Evolutionary conservation across 2,329 filamentous ascomycete genomes (phyloP), one percentile per base, ranked within the genome.

Genomic region (Proliferodiscus dingleyae): DNA sequence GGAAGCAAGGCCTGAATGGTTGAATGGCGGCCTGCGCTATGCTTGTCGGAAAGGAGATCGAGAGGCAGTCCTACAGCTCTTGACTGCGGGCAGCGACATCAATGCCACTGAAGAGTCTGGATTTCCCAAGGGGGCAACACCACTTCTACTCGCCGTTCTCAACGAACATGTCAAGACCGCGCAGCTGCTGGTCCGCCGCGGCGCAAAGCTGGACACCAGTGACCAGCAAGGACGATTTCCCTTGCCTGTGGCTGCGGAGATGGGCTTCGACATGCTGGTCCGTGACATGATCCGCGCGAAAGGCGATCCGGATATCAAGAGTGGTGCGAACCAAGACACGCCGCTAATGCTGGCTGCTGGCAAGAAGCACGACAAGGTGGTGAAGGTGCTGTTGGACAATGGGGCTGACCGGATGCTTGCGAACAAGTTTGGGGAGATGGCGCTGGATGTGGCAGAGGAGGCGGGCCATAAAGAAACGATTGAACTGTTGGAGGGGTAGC

Each of bases 401-500:
- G 34, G 45, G 2, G 46, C 41, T 9, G 36, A 42, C 37, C 39
- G 3, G n/a, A 37, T 36, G 1, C 11, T 39, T 15, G 23, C 26
- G 21, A 50, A 54, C 33, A 47, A 29, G 24, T 49, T 49, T 45
- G 53, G 42, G 5, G 53, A 50, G 4, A 43, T 30, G 18, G 51
- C 45, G 13, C 19, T 51, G 24, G 47, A 54, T 56, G 30, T 51
- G 44, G 53, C 49, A n/a, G 47, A 51, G 29, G 47, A 52, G 43
- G 49, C 45, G 5, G 47, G 44, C 8, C 13, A 37, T 18, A 22
- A 42, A 29, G 29, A 48, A 16, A 29, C 45, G 2, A 30, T 52
- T 40, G 41, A 37, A 10, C 33, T 53, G 13, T 47, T 53, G 37
- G 45, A 47, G 22, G 38, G n/a, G 4, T 41, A 16, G 8, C 32